A percentile compares a stretch with the other conserved stretches of the same genome.
Conservation (phyloP, 1,284 basidiomycete species). For the Boletus holoroseus region DNA sequence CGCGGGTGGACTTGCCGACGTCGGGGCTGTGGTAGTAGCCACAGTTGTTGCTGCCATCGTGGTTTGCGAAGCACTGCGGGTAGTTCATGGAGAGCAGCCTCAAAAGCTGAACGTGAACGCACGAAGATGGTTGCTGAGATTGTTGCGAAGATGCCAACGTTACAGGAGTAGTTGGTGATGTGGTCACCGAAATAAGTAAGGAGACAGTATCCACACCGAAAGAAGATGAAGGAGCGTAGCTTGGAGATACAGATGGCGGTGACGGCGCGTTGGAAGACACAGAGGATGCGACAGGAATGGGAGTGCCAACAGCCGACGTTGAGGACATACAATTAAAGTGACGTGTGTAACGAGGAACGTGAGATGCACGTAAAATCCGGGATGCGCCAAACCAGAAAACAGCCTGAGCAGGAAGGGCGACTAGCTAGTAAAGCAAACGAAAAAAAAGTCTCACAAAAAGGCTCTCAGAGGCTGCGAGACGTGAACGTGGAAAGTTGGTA, state of each 20-base stretch:
- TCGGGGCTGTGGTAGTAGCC: conserved; percentile 3
- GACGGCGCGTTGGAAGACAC: conserved; percentile 5
- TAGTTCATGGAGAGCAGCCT: conserved; percentile 13
- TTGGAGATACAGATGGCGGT: conserved; percentile 1
- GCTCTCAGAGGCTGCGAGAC: not conserved
- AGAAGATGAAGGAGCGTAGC: not conserved
- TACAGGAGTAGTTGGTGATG: conserved; percentile 7
- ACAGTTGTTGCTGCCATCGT: conserved; percentile 15
- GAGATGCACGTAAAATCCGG: conserved; percentile 8
- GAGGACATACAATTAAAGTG: conserved; percentile 22
- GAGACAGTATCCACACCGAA: conserved; percentile 5
- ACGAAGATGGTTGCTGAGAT: conserved; percentile 18
- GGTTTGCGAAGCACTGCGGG: conserved; percentile 13
- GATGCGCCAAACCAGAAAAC: conserved; percentile 9
- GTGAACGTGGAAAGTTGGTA: conserved; percentile 1
- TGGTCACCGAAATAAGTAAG: conserved; percentile 6
- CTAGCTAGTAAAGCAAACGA: conserved; percentile 1
- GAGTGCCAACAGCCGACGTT: conserved; percentile 7
- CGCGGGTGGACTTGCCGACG: conserved; percentile 6
- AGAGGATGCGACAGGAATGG: not conserved
- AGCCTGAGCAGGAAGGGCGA: conserved; percentile 1
- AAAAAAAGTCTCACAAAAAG: conserved; percentile 6
- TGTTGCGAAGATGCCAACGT: conserved; percentile 10
- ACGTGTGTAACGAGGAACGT: conserved; percentile 6
- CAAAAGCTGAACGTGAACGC: conserved; percentile 17